Conservation (phyloP, 2,329 filamentous ascomycete species). For the Alternaria incomplexa region DNA sequence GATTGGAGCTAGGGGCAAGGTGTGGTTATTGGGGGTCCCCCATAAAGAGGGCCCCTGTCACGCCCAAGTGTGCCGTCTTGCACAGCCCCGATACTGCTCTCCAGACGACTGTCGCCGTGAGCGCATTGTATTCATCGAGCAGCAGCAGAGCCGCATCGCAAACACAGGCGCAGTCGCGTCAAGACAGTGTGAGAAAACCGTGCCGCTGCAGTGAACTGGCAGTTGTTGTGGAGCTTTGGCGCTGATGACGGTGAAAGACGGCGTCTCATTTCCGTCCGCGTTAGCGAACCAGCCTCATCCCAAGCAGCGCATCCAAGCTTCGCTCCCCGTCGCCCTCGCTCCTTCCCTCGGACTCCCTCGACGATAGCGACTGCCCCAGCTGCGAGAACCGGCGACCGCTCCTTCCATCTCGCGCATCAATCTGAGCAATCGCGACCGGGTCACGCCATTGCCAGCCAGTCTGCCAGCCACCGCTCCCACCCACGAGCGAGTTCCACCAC, state of each 20-base stretch:
- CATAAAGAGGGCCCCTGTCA: slow-evolving; percentile 35
- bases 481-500: slow-evolving; percentile 21
- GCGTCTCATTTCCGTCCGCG: slow-evolving; percentile 45
- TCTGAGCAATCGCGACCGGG: slow-evolving; percentile 28
- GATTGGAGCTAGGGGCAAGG: slow-evolving; percentile 29
- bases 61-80: slow-evolving; percentile 20
- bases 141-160: slow-evolving; percentile 15
- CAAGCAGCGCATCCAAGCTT: slow-evolving; percentile 37
- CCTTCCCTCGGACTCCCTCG: slow-evolving; percentile 27
- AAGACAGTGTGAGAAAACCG: slow-evolving; percentile 2
- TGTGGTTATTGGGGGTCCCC: slow-evolving; percentile 11
- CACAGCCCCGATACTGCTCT: slow-evolving; percentile 21
- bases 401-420: slow-evolving; percentile 35
- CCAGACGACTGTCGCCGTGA: slow-evolving; percentile 1
- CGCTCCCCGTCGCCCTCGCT: slow-evolving; percentile 25
- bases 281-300: slow-evolving; percentile 47
- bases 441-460: slow-evolving; percentile 18
- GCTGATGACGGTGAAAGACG: slow-evolving; percentile 38
- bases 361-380: slow-evolving; percentile 22
- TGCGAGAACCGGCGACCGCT: slow-evolving; percentile 33
- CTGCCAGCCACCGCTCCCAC: slow-evolving; percentile 17
- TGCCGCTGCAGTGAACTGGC: slow-evolving; percentile 14
- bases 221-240: slow-evolving; percentile 27
- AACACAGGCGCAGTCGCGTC: slow-evolving; percentile 14
- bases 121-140: slow-evolving; percentile 10